phyloP scores from a whole-genome alignment of 768 basidiomycete species.

The Steccherinum ochraceum region DNA sequence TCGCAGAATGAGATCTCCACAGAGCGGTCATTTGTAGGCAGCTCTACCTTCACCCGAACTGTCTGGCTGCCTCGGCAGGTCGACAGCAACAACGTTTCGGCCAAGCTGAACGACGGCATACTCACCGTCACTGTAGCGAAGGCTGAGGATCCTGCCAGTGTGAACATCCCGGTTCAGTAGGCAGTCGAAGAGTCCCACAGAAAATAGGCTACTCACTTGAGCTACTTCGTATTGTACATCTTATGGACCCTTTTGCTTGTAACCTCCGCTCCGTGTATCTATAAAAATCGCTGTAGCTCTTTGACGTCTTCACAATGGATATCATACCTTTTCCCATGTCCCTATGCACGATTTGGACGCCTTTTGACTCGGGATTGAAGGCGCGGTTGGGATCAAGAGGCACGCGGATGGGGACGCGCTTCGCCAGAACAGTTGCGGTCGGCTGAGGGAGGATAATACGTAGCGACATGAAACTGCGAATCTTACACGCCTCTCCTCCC shows the following conservation, averaged over 20 bases:
- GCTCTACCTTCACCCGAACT: conserved; percentile 56
- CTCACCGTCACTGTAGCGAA: conserved; percentile 58
- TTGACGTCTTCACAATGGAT: too few species aligned
- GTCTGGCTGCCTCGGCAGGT: conserved; percentile 65
- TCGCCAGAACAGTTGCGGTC: conserved; percentile 12
- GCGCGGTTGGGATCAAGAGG: too few species aligned
- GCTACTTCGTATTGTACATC: too few species aligned
- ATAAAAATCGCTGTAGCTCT: too few species aligned
- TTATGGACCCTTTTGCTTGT: too few species aligned
- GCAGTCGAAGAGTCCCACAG: neutral
- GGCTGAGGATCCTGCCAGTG: conserved; percentile 49
- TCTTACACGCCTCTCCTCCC: conserved; percentile 7
- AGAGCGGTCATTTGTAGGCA: conserved; percentile 55
- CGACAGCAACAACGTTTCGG: conserved; percentile 49
- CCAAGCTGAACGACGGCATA: conserved; percentile 64
- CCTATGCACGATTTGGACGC: too few species aligned
- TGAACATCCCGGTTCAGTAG: conserved; percentile 39
- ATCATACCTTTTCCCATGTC: too few species aligned
- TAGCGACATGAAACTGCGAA: conserved; percentile 9
- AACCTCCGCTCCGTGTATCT: too few species aligned
- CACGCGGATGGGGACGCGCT: too few species aligned
- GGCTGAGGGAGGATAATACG: conserved; percentile 8
- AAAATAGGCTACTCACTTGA: too few species aligned
- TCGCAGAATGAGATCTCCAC: conserved; percentile 43
- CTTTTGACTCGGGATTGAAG: too few species aligned